Base-by-base conservation (phyloP, 139 green algal species). In the Micractinium conductrix region DNA sequence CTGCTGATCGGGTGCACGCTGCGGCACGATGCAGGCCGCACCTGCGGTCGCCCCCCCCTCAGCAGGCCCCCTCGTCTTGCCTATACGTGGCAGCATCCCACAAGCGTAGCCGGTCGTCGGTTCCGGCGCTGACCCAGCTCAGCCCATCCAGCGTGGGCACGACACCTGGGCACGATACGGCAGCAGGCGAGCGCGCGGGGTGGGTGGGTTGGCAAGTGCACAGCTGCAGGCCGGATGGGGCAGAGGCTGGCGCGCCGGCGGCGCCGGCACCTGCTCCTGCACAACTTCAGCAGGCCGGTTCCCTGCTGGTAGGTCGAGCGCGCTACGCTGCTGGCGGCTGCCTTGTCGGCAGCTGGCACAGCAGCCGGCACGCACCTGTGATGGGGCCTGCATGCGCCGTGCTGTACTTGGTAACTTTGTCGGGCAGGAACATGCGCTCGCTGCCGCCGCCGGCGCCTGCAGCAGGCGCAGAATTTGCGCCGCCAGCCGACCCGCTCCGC, bases 21-120 rank as follows among this genome's bases (percentile, higher is more conserved):
- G n/a, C n/a, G n/a, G n/a, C n/a, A n/a, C n/a, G n/a, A n/a, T n/a
- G n/a, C n/a, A n/a, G n/a, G n/a, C n/a, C n/a, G n/a, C n/a, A n/a
- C n/a, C n/a, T n/a, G n/a, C n/a, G n/a, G n/a, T n/a, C n/a, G n/a
- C n/a, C n/a, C n/a, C n/a, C n/a, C n/a, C n/a, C n/a, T n/a, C 28
- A 10, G 37, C 71, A 50, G 21, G 74, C 35, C 43, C 4, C n/a
- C 33, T 5, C 80, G 70, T n/a, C n/a, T n/a, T n/a, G n/a, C 78
- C 82, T 73, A 35, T 84, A 79, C 33, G 35, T 79, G 38, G 71
- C 9, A 26, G 87, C 80, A 84, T 98, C 93, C 95, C 95, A 98
- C 69, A 98, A 90, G 30, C 93, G 86, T 63, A 98, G 53, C 0
- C 89, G 86, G n/a, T 87, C 89, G 87, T 98, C 95, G 3, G 88